A percentile compares a stretch with the other conserved stretches of the same genome.
Evolutionary conservation across 306 rosid genomes (phyloP).

Genomic region (Purshia tridentata): DNA sequence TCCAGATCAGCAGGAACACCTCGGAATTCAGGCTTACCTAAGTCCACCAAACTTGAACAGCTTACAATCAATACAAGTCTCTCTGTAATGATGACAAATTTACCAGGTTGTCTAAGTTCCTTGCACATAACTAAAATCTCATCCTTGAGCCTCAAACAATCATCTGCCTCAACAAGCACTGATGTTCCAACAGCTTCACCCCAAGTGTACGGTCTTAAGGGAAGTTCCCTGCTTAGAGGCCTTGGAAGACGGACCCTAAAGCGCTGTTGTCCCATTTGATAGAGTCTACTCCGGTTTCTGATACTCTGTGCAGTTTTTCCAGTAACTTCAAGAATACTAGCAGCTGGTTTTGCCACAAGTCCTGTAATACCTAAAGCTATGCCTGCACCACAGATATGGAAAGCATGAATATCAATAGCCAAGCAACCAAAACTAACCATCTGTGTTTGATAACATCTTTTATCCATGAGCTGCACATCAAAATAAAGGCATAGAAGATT

Average conservation of each 20-base stretch:
- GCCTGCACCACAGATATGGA: constrained; percentile 47
- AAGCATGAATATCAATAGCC: constrained; percentile 21
- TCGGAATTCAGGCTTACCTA: constrained; percentile 73
- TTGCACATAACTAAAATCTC: constrained; percentile 74
- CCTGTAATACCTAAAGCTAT: constrained; percentile 87
- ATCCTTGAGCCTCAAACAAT: constrained; percentile 59
- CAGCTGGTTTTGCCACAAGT: constrained; percentile 93
- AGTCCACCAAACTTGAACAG: constrained; percentile 57
- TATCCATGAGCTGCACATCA: not conserved
- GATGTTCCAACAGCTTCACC: constrained; percentile 85
- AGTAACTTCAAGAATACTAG: constrained; percentile 94
- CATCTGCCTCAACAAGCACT: constrained; percentile 62
- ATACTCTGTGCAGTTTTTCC: constrained; percentile 90
- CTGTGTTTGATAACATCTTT: not conserved
- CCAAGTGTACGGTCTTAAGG: constrained; percentile 83
- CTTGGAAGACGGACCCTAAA: constrained; percentile 77
- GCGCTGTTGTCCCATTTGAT: constrained; percentile 53
- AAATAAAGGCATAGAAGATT: not conserved
- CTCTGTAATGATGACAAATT: constrained; percentile 65
- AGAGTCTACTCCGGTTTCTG: constrained; percentile 81
- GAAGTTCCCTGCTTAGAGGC: constrained; percentile 56
- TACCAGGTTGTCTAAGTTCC: constrained; percentile 76
- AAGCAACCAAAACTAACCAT: not conserved
- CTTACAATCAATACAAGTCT: constrained; percentile 58
- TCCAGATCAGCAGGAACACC: constrained; percentile 67